These are phyloP conservation scores for Saksenaea vasiformis DNA, from an alignment of 371 early-diverging fungal species.

Conservation along the genomic window DNA sequence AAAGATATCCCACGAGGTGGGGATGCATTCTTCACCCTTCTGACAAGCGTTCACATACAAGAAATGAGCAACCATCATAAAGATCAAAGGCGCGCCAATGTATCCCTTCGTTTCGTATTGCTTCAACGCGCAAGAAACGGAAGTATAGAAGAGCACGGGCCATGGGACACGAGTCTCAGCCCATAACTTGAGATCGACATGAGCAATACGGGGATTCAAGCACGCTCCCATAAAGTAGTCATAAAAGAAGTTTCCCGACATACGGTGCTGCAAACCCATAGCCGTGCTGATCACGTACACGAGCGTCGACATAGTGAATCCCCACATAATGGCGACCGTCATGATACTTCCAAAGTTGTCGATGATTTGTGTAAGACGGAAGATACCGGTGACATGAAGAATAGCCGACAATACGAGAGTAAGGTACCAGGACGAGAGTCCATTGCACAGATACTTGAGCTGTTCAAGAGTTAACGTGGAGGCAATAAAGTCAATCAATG, in stretches of 20 bases:
- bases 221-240: constrained; percentile 78
- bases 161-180: constrained; percentile 80
- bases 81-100: constrained; percentile 68
- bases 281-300: constrained; percentile 40
- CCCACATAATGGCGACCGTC: constrained; percentile 59
- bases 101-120: constrained; percentile 67
- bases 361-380: constrained; percentile 56
- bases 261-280: constrained; percentile 53
- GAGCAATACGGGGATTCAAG: constrained; percentile 77
- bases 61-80: constrained; percentile 76
- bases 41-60: constrained; percentile 76
- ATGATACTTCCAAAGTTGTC: constrained; percentile 66
- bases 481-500: too few relatives aligned
- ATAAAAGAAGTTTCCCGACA: constrained; percentile 78
- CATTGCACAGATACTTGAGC: constrained; percentile 66
- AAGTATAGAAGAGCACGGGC: constrained; percentile 73
- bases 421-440: constrained; percentile 56
- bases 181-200: constrained; percentile 85
- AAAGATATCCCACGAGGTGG: constrained; percentile 73
- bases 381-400: constrained; percentile 52
- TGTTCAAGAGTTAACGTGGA: too few relatives aligned
- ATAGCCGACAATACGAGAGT: constrained; percentile 47
- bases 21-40: constrained; percentile 79
- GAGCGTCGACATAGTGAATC: constrained; percentile 50
- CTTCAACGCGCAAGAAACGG: constrained; percentile 64